These are phyloP conservation scores for Pythium periplocum DNA, from an alignment of 352 stramenopile species.

Conservation along the genomic window DNA sequence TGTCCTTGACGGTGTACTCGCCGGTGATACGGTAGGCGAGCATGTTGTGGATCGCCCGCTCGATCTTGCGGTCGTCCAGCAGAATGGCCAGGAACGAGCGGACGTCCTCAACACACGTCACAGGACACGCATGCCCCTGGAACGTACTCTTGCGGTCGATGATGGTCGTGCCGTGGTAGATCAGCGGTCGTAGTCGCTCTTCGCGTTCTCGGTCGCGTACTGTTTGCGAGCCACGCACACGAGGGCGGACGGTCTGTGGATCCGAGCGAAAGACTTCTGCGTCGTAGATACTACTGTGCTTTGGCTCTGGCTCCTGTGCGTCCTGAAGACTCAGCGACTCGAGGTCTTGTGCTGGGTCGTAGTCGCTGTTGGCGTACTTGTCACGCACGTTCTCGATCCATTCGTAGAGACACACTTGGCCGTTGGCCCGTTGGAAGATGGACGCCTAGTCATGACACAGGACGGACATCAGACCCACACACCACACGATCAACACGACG, in stretches of 20 bases:
- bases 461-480: neutral
- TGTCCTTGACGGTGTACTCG: constrained; percentile 73
- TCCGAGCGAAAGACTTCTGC: constrained; percentile 41
- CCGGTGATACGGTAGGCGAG: constrained; percentile 79
- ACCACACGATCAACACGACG: neutral
- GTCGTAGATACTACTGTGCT: constrained; percentile 10
- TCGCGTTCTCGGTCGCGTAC: constrained; percentile 57
- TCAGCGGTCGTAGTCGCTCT: constrained; percentile 38
- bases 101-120: constrained; percentile 68
- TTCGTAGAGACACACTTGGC: constrained; percentile 83
- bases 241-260: constrained; percentile 51
- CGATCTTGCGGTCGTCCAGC: constrained; percentile 79
- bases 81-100: constrained; percentile 72
- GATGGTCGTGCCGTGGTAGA: constrained; percentile 63
- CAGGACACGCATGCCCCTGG: constrained; percentile 54
- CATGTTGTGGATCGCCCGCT: constrained; percentile 86
- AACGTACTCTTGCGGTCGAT: constrained; percentile 86
- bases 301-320: neutral
- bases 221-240: constrained; percentile 53
- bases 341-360: constrained; percentile 15
- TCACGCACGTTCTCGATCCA: constrained; percentile 83
- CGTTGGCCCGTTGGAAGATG: constrained; percentile 67
- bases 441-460: constrained; percentile 14
- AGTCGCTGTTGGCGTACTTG: constrained; percentile 46
- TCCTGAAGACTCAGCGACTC: constrained; percentile 1